Evolutionary conservation across 2,329 filamentous ascomycete genomes (phyloP), one percentile per base, ranked within the genome.

Genomic region (Sporothrix schenckii): DNA sequence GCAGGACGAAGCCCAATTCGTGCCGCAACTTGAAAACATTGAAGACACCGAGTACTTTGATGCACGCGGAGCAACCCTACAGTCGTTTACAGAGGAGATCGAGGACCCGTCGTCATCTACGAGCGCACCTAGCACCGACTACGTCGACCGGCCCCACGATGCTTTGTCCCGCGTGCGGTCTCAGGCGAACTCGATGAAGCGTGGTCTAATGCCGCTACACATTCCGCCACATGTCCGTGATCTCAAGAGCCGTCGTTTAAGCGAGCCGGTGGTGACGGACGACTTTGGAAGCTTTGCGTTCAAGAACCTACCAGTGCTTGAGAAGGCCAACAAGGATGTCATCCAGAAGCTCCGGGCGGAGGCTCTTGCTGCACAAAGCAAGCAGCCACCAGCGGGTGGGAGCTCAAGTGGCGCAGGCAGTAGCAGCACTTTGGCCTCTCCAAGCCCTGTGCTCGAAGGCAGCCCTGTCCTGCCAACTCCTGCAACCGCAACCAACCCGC

Each of bases 41-140:
- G 95, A 99, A 79, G 94, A 99, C 77, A 99, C 95, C 0, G 96
- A 99, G 77, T 99, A 99, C 77, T 99, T 99, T 75, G 95, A 99
- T 80, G 82, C 92, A 27, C 88, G 95, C 74, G 95, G 95, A 39
- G 95, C 95, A 19, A 96, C 93, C 0, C 85, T 98, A 74, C 92
- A 97, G 76, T 92, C 92, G 3, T 99, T 99, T 79, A 90, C 91
- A 0, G 93, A 97, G 73, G 95, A 99, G 78, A 91, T 97, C 76
- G 94, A 98, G 78, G 95, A 98, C 76, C 92, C 96, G 77, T 81
- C 86, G 54, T 91, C 93, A 0, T 92, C 93, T 10, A 88, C 91
- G n/a, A 84, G 88, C 2, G 87, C 88, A 0, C 88, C 91, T 1
- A 87, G 88, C 1, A 16, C 52, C 4, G 92, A 97, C 71, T 96